phyloP scores from a whole-genome alignment of 441 rosid species.

The Dalechampia spathulata region DNA sequence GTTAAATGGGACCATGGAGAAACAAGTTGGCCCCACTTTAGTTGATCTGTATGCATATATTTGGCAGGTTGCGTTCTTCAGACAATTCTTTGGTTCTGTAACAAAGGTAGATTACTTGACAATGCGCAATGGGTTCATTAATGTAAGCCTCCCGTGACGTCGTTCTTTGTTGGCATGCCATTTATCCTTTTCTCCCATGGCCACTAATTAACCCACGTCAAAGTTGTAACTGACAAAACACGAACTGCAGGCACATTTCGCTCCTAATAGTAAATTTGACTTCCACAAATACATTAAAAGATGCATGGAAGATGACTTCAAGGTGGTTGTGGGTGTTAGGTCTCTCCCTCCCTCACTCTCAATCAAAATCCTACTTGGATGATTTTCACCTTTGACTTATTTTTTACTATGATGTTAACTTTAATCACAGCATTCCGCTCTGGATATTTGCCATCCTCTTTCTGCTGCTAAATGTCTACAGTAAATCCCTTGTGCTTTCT shows the following conservation, averaged over 20 bases:
- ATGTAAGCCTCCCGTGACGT: conserved; percentile 20
- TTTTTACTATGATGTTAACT: too few relatives aligned
- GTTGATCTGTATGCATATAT: background rate
- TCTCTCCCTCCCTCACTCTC: conserved; percentile 2
- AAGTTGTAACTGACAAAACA: background rate
- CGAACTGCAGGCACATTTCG: conserved; percentile 47
- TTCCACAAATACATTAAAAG: conserved; percentile 59
- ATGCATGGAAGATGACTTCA: conserved; percentile 67
- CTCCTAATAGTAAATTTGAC: conserved; percentile 44
- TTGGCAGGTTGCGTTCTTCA: conserved; percentile 50
- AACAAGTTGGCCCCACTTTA: too few relatives aligned
- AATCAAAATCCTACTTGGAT: background rate
- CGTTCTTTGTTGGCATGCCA: background rate
- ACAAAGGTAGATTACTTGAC: conserved; percentile 58
- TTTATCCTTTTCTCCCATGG: too few relatives aligned
- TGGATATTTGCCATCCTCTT: conserved; percentile 44
- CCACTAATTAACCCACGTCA: too few relatives aligned
- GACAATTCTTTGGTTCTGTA: conserved; percentile 55
- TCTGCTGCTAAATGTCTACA: conserved; percentile 43
- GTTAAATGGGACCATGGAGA: too few relatives aligned
- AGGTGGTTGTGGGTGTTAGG: conserved; percentile 65
- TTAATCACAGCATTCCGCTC: conserved; percentile 44
- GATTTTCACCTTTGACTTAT: too few relatives aligned
- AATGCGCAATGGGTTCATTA: conserved; percentile 53
- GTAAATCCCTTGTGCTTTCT: conserved; percentile 18